Conservation (phyloP, 257 asterid genomes). For the Ocimum tenuiflorum region DNA sequence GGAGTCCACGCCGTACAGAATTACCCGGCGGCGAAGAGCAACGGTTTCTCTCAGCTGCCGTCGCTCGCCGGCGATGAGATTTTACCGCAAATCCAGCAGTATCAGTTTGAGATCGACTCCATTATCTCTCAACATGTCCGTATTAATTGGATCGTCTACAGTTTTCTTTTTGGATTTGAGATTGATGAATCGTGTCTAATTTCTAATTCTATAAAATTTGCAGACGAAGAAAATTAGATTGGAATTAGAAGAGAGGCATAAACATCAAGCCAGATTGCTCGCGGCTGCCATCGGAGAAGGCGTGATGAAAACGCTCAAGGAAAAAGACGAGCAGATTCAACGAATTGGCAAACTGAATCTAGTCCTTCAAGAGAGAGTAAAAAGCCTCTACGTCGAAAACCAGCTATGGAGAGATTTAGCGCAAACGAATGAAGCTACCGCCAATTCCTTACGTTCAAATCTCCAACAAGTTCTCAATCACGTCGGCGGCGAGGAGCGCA, state of each 20-base stretch:
- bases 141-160: too few relatives aligned
- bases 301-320: conserved; percentile 41
- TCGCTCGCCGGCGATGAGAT: conserved; percentile 32
- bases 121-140: conserved; percentile 65
- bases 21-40: conserved; percentile 16
- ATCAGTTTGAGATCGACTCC: conserved; percentile 51
- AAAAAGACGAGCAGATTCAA: conserved; percentile 67
- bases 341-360: conserved; percentile 48
- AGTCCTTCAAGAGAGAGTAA: conserved; percentile 54
- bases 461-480: conserved; percentile 62
- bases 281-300: conserved; percentile 50
- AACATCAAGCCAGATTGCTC: conserved; percentile 43
- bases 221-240: conserved; percentile 41
- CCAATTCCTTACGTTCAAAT: conserved; percentile 51
- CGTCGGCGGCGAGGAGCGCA: conserved; percentile 27
- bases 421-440: conserved; percentile 70
- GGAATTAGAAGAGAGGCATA: conserved; percentile 65
- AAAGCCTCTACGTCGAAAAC: conserved; percentile 45
- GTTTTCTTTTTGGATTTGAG: too few relatives aligned
- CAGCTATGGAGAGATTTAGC: conserved; percentile 68
- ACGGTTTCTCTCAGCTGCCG: conserved; percentile 16
- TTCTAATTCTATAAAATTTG: neutral
- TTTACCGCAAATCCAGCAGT: conserved; percentile 43
- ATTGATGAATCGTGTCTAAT: neutral
- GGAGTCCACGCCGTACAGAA: conserved; percentile 21